Conservation (phyloP, 2,329 filamentous ascomycete species). For the Cladosporium sp. region DNA sequence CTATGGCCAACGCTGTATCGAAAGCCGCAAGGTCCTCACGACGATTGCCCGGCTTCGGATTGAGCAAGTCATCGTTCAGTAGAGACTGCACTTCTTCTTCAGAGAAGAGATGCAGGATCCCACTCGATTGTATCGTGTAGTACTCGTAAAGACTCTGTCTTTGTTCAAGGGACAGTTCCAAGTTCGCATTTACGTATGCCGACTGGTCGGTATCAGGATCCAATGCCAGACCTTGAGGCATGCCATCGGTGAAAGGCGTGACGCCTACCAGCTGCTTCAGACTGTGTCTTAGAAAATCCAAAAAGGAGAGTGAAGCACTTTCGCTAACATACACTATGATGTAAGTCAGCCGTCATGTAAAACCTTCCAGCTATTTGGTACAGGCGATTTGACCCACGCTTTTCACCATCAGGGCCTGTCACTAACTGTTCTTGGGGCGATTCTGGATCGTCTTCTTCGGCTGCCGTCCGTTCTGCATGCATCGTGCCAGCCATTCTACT, state of each 20-base stretch:
- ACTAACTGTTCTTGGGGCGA: slow-evolving; percentile 4
- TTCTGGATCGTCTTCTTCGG: slow-evolving; percentile 3
- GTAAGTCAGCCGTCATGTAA: neutral
- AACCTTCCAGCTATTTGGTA: neutral
- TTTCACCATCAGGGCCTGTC: neutral
- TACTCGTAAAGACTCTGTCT: neutral
- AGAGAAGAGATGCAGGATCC: neutral
- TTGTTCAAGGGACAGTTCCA: neutral
- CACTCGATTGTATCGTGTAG: neutral
- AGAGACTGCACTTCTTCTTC: neutral
- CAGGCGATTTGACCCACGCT: neutral
- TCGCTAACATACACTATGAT: slow-evolving; percentile 3
- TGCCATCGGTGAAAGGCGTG: neutral
- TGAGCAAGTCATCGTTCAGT: neutral
- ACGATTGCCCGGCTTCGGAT: neutral
- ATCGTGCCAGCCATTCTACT: neutral
- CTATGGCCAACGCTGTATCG: slow-evolving; percentile 1
- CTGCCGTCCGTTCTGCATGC: neutral
- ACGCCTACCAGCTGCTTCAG: neutral
- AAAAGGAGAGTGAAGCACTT: neutral
- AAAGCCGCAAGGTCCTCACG: slow-evolving; percentile 3
- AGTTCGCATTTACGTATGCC: neutral
- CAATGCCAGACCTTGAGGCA: neutral
- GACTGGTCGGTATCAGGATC: neutral
- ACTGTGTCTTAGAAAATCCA: slow-evolving; percentile 6